phyloP scores from a whole-genome alignment of 257 asterid genomes.

The Solanum tarapatanum region DNA sequence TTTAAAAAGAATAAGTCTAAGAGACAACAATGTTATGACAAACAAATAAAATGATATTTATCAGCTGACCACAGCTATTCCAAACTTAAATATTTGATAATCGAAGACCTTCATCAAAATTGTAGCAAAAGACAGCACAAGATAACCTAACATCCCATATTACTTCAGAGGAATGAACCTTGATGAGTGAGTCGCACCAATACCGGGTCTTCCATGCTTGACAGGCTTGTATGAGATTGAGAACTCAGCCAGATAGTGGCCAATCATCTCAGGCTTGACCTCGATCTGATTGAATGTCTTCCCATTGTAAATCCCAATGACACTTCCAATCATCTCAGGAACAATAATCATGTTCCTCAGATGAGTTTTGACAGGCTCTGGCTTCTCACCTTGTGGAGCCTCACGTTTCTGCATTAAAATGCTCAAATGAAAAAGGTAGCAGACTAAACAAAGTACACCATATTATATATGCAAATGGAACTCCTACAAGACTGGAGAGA shows the following conservation, averaged over 20 bases:
- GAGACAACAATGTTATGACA: not conserved
- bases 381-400: slow-evolving; percentile 26
- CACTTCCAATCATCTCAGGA: slow-evolving; percentile 24
- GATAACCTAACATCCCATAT: not conserved
- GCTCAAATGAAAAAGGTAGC: not conserved
- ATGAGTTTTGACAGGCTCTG: slow-evolving; percentile 18
- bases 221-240: slow-evolving; percentile 27
- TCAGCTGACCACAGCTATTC: not conserved
- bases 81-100: not conserved
- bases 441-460: not conserved
- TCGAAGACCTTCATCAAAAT: not conserved
- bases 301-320: slow-evolving; percentile 20
- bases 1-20: not conserved
- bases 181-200: slow-evolving; percentile 30
- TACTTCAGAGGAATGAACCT: slow-evolving; percentile 8
- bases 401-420: slow-evolving; percentile 6
- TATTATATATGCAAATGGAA: not conserved
- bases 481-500: not conserved
- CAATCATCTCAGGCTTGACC: slow-evolving; percentile 28
- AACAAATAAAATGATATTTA: not conserved
- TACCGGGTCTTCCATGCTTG: slow-evolving; percentile 29
- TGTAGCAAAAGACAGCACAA: not conserved
- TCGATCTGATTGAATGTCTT: slow-evolving; percentile 20
- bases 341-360: slow-evolving; percentile 18
- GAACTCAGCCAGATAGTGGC: slow-evolving; percentile 26